phyloP scores from a whole-genome alignment of 306 rosid genomes.

The Cicer arietinum region DNA sequence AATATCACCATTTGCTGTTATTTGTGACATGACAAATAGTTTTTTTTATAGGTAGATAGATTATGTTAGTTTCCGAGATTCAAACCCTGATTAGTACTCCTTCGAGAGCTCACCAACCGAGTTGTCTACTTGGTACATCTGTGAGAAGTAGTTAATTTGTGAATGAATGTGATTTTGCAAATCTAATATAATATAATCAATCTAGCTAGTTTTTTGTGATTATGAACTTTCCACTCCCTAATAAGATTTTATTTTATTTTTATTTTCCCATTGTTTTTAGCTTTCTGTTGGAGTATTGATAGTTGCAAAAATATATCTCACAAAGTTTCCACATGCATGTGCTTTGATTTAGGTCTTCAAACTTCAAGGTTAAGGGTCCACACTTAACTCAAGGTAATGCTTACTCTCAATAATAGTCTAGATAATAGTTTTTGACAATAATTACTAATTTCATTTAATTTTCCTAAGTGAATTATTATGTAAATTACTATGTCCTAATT shows the following conservation, averaged over 20 bases:
- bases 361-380: background rate
- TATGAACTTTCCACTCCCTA: background rate
- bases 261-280: background rate
- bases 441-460: too few species aligned
- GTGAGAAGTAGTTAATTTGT: background rate
- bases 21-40: background rate
- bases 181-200: background rate
- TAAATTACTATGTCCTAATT: background rate
- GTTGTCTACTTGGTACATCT: too few species aligned
- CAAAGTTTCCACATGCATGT: background rate
- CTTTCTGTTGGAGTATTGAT: background rate
- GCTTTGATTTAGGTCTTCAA: background rate
- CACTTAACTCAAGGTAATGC: background rate
- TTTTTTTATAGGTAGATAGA: background rate
- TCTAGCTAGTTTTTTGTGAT: background rate
- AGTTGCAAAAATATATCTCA: background rate
- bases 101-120: too few species aligned
- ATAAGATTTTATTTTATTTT: background rate
- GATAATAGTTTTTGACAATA: background rate
- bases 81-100: too few species aligned
- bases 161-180: background rate
- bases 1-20: background rate
- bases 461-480: background rate
- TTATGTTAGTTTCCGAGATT: background rate
- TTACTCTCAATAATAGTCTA: background rate